phyloP scores from a whole-genome alignment of 2,329 filamentous ascomycete species.

The Pleoardoris graminearum region DNA sequence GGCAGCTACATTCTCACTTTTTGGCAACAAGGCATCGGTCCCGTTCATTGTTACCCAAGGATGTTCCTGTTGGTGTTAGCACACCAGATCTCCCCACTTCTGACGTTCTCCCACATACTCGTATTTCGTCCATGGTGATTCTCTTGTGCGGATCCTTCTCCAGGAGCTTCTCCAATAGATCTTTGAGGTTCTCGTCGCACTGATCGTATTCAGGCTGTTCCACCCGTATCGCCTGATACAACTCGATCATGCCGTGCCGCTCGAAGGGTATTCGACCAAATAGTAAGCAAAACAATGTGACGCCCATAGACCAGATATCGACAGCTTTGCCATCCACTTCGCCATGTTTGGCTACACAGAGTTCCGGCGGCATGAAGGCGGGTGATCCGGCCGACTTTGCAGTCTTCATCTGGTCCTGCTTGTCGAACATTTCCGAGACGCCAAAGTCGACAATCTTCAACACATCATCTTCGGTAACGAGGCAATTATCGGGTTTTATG shows the following conservation, averaged over 20 bases:
- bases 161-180: constrained; percentile 73
- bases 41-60: constrained; percentile 88
- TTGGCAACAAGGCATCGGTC: constrained; percentile 74
- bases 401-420: constrained; percentile 82
- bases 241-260: constrained; percentile 74
- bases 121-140: constrained; percentile 79
- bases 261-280: constrained; percentile 91
- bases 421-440: constrained; percentile 98
- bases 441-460: constrained; percentile 98
- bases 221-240: constrained; percentile 84
- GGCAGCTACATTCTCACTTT: constrained; percentile 83
- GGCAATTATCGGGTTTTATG: constrained; percentile 95
- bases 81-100: neutral
- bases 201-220: constrained; percentile 66
- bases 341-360: constrained; percentile 84
- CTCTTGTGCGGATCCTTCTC: constrained; percentile 84
- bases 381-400: constrained; percentile 93
- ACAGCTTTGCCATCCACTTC: constrained; percentile 86
- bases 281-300: constrained; percentile 88
- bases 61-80: constrained; percentile 67
- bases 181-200: constrained; percentile 68
- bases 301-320: constrained; percentile 98
- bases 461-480: constrained; percentile 88
- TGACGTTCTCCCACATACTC: constrained; percentile 60
- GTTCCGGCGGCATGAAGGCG: constrained; percentile 89